phyloP scores from a whole-genome alignment of 352 stramenopile species.

The Pilasporangium apinafurcum region DNA sequence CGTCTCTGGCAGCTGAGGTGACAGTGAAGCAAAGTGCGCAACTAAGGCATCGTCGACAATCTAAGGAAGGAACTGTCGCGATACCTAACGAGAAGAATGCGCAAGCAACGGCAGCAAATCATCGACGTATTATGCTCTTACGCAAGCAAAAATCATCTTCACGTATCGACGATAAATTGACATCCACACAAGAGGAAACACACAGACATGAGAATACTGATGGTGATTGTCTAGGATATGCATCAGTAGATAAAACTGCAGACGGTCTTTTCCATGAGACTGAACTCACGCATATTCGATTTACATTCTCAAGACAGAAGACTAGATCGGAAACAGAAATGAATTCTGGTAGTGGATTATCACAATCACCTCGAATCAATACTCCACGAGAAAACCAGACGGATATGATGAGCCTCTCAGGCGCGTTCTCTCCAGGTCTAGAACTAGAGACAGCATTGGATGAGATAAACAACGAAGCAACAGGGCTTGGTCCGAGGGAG shows the following conservation, averaged over 20 bases:
- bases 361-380: too few relatives aligned
- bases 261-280: slow-evolving; percentile 13
- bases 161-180: neutral
- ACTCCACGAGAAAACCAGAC: too few relatives aligned
- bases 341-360: too few relatives aligned
- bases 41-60: slow-evolving; percentile 10
- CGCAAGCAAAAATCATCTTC: slow-evolving; percentile 22
- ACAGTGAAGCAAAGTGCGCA: neutral
- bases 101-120: slow-evolving; percentile 34
- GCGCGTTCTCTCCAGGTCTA: slow-evolving; percentile 44
- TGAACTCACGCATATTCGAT: slow-evolving; percentile 42
- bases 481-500: neutral
- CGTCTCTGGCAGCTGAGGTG: neutral
- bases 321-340: neutral
- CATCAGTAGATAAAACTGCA: neutral
- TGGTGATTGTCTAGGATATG: neutral
- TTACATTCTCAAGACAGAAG: slow-evolving; percentile 39
- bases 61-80: neutral
- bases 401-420: slow-evolving; percentile 19
- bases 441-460: slow-evolving; percentile 46
- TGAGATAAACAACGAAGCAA: slow-evolving; percentile 10
- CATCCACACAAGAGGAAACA: neutral
- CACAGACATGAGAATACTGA: neutral
- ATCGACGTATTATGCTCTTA: slow-evolving; percentile 51
- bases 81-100: slow-evolving; percentile 1